Evolutionary conservation across 163 green algal genomes (phyloP).

Genomic region (Chloromonas sp.): DNA sequence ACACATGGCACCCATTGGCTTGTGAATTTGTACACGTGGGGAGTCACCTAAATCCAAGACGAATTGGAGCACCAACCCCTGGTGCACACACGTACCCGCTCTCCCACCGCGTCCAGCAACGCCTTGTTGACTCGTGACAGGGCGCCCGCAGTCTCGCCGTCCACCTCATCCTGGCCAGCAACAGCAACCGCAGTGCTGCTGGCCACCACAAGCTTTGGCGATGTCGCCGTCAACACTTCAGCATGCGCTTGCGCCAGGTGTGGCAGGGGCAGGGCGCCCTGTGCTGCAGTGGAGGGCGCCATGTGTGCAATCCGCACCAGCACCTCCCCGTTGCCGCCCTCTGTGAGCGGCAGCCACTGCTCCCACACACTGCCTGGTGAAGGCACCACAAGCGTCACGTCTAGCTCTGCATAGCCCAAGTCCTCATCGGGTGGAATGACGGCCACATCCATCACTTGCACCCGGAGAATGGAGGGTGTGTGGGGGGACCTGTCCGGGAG

Average conservation of each 20-base stretch:
- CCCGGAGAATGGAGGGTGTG: neutral
- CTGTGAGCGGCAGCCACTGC: constrained; percentile 7
- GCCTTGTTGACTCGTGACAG: neutral
- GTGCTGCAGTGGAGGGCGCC: neutral
- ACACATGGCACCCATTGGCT: neutral
- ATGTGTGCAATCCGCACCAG: constrained; percentile 3
- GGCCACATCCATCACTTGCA: constrained; percentile 12
- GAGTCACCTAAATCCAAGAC: too few relatives aligned
- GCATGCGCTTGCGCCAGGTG: neutral
- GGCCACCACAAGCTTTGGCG: neutral
- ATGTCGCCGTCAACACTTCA: neutral
- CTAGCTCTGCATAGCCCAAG: constrained; percentile 5
- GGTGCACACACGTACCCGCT: neutral
- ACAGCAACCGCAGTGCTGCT: neutral
- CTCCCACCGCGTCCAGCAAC: neutral
- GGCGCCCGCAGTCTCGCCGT: neutral
- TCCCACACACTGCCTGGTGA: neutral
- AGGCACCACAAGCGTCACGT: constrained; percentile 2
- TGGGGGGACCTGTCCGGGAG: neutral
- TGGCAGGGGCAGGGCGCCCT: constrained; percentile 2
- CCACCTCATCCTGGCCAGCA: neutral
- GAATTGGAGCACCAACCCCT: neutral
- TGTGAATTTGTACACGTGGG: too few relatives aligned
- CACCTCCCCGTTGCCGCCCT: neutral
- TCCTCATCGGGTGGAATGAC: constrained; percentile 5